Conservation (phyloP, 1,284 basidiomycete genomes). For the Pyrrhoderma noxium region DNA sequence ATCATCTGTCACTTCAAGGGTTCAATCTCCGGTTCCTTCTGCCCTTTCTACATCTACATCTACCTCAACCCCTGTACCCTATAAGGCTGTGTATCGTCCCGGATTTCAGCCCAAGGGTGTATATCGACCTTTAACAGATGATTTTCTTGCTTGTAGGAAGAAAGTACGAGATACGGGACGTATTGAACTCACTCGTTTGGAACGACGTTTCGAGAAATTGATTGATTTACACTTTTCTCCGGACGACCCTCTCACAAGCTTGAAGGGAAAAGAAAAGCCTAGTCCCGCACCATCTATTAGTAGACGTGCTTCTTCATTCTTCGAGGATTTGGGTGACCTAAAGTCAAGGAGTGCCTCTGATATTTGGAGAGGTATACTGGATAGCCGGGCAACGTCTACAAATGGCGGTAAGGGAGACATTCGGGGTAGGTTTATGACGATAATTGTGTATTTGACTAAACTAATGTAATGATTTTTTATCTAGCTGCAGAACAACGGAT, state of each 20-base stretch:
- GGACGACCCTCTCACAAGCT: constrained; percentile 18
- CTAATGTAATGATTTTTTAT: constrained; percentile 1
- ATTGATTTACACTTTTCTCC: constrained; percentile 74
- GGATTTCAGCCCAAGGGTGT: constrained; percentile 81
- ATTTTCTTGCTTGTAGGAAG: constrained; percentile 60
- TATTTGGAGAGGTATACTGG: constrained; percentile 52
- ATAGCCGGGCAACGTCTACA: constrained; percentile 30
- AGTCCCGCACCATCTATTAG: constrained; percentile 22
- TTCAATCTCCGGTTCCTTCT: constrained; percentile 21
- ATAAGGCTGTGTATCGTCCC: constrained; percentile 59
- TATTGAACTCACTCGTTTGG: constrained; percentile 73
- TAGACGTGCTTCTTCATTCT: constrained; percentile 56
- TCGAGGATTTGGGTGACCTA: constrained; percentile 50
- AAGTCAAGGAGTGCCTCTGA: constrained; percentile 53
- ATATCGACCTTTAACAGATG: constrained; percentile 64
- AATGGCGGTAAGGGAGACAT: constrained; percentile 44
- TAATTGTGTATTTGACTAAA: constrained; percentile 3
- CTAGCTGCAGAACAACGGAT: constrained; percentile 84
- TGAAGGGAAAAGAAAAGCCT: constrained; percentile 21
- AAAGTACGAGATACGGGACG: constrained; percentile 51
- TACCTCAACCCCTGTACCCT: constrained; percentile 13
- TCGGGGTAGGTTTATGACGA: constrained; percentile 39
- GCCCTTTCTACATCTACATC: constrained; percentile 21
- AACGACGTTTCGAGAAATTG: constrained; percentile 79
- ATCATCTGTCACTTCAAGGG: constrained; percentile 18